These are phyloP conservation scores for Rhypophila decipiens DNA, from an alignment of 495 filamentous ascomycete genomes.

Conservation along the genomic window DNA sequence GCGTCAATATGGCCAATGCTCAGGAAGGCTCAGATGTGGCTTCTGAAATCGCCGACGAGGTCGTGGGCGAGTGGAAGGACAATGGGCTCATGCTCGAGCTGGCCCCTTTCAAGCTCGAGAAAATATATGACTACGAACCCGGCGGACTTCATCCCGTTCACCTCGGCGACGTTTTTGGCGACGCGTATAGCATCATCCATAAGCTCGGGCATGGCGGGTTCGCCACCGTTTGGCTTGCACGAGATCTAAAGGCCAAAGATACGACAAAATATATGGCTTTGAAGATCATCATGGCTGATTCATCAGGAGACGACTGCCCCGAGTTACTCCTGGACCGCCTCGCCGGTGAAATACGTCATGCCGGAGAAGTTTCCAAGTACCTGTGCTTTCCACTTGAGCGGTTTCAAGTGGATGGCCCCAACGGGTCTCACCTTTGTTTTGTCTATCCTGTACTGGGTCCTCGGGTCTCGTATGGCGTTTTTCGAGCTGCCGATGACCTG, in stretches of 20 bases:
- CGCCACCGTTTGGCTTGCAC: conserved; percentile 36
- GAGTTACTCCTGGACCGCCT: conserved; percentile 5
- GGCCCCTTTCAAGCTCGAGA: no score
- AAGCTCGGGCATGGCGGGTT: conserved; percentile 37
- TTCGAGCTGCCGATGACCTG: background rate
- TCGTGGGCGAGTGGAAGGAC: no score
- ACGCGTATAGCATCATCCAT: conserved; percentile 21
- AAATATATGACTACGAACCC: no score
- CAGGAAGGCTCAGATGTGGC: no score
- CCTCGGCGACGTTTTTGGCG: no score
- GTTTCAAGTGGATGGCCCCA: conserved; percentile 26
- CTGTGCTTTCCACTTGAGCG: conserved; percentile 15
- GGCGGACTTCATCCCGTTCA: no score
- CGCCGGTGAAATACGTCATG: conserved; percentile 1
- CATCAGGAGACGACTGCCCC: conserved; percentile 12
- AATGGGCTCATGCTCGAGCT: no score
- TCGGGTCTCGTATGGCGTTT: conserved; percentile 13
- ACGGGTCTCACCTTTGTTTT: conserved; percentile 27
- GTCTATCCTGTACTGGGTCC: conserved; percentile 25
- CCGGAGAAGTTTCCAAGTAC: background rate
- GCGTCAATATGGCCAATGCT: no score
- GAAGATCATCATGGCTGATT: conserved; percentile 24
- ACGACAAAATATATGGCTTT: background rate
- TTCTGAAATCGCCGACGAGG: no score
- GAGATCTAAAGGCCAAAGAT: background rate